Evolutionary conservation across 2,329 filamentous ascomycete species (phyloP), one percentile per base, ranked within the genome.

Genomic region (Fusarium sp.): DNA sequence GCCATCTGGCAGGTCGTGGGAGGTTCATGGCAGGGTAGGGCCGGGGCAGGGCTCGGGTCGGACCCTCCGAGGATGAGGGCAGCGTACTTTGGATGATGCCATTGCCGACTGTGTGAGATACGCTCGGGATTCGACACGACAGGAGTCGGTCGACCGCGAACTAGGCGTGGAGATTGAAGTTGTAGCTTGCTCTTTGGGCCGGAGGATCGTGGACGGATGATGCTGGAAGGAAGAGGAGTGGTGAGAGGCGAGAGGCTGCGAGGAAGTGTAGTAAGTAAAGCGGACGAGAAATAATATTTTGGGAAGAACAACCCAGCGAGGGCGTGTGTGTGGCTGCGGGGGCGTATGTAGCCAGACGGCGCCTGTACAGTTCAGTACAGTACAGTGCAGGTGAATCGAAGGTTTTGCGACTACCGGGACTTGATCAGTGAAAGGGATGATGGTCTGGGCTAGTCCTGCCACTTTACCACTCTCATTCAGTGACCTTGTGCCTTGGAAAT

Each of bases 81-180:
- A 70, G 79, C 80, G 79, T 90, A 91, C 89, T 86, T 90, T 90
- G 81, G 89, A 90, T 80, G 88, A 91, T 82, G 89, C 88, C 89
- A 91, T 91, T 86, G 85, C 85, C 83, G 80, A 81, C 81, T 78
- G 80, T 74, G 80, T 81, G 77, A 75, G 72, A 79, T 79, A 76
- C 65, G 81, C 78, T 81, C 81, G 77, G 74, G 77, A 74, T 76
- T 79, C 77, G 79, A 81, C 77, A 78, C 78, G 80, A 80, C 78
- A 74, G 77, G 66, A 70, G 79, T 74, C 78, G 77, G 76, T 80
- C 79, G 77, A 80, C 78, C 79, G 77, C 79, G 69, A 75, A 71
- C 71, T 78, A 70, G 68, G 69, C 69, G 65, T 72, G 62, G 67
- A 71, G 71, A 74, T 74, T 75, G 71, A 65, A 68, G 58, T 65